Evolutionary conservation across 176 grass and related monocot genomes (phyloP), one percentile per base, ranked within the genome.

Genomic region (Bolboschoenus planiculmis): DNA sequence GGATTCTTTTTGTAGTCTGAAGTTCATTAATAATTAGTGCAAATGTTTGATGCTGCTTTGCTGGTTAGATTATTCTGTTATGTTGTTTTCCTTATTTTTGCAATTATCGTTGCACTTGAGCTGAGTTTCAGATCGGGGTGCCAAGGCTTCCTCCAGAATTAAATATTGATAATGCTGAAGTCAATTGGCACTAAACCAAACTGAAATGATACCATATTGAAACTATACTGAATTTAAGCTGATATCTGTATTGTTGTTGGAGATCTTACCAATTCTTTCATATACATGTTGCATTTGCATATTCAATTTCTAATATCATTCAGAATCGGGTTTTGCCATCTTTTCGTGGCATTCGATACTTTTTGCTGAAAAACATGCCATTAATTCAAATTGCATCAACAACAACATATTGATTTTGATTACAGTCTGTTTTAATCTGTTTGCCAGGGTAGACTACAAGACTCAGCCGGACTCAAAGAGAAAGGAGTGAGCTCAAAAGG

Each of bases 71-170:
- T 39, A 15, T 29, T 37, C 5, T 15, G 23, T 48, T 76, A 39
- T 75, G 71, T 47, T 73, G 26, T 27, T 66, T 18, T 73, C 40
- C n/a, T 73, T 39, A 73, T 18, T n/a, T 73, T 73, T 71, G 66
- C 37, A 73, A 73, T 47, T 46, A 16, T n/a, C 7, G 0, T 39
- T 21, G 9, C 8, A 72, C 7, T 72, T 43, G 20, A 0, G 1
- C 3, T 43, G 6, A 24, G 66, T 5, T 71, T 71, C 39, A 26
- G 11, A 42, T 50, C 18, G 10, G 34, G 34, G 34, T 70, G 18
- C 37, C 7, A 44, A 13, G 34, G 3, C 34, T 70, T 70, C 23
- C 1, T 15, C 20, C 65, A 21, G 0, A 70, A 70, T 21, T 24
- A 5, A 16, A 64, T 21, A 30, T 31, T 31, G 18, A 51, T 51